Percentiles rank a stretch among this genome's conserved stretches.
Evolutionary conservation across 345 rosid species (phyloP).

Genomic region (Erodium maritimum): DNA sequence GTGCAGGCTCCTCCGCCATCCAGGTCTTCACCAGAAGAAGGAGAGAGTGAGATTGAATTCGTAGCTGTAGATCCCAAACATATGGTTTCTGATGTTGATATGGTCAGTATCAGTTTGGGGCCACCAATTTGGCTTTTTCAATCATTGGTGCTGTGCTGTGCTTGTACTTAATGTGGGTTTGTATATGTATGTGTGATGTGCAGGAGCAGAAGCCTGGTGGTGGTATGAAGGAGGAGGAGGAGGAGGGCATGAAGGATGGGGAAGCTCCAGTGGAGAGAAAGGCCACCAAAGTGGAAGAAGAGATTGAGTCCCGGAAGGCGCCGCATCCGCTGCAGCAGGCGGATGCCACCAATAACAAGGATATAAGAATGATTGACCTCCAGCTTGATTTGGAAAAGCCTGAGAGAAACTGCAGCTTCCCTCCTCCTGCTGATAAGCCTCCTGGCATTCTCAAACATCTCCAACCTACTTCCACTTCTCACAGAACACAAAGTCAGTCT

Average conservation of each 20-base stretch:
- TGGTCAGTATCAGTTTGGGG: slow-evolving; percentile 44
- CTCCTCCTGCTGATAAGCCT: slow-evolving; percentile 23
- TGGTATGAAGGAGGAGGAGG: slow-evolving; percentile 19
- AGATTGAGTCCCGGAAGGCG: slow-evolving; percentile 42
- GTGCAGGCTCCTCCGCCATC: slow-evolving; percentile 77
- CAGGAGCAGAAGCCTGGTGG: slow-evolving; percentile 37
- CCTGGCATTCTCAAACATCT: slow-evolving; percentile 17
- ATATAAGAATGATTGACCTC: slow-evolving; percentile 48
- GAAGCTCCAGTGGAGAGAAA: slow-evolving; percentile 21
- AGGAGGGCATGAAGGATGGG: slow-evolving; percentile 22
- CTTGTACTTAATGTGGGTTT: background rate
- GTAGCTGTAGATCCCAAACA: slow-evolving; percentile 56
- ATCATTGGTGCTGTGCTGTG: background rate
- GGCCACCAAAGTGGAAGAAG: slow-evolving; percentile 24
- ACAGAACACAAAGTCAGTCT: slow-evolving; percentile 42
- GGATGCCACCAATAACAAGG: too few species aligned
- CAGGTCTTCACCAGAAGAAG: slow-evolving; percentile 82
- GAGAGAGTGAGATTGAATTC: slow-evolving; percentile 38
- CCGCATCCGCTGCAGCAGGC: slow-evolving; percentile 9
- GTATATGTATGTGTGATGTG: background rate
- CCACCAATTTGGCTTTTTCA: too few species aligned
- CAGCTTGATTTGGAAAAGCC: slow-evolving; percentile 70
- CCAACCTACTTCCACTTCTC: slow-evolving; percentile 14
- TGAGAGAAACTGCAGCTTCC: slow-evolving; percentile 31
- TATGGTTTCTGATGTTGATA: slow-evolving; percentile 36